A percentile compares a stretch with the other conserved stretches of the same genome.
Evolutionary conservation across 1,139 yeast species (phyloP).

Genomic region (Yamadazyma songkhlaensis): DNA sequence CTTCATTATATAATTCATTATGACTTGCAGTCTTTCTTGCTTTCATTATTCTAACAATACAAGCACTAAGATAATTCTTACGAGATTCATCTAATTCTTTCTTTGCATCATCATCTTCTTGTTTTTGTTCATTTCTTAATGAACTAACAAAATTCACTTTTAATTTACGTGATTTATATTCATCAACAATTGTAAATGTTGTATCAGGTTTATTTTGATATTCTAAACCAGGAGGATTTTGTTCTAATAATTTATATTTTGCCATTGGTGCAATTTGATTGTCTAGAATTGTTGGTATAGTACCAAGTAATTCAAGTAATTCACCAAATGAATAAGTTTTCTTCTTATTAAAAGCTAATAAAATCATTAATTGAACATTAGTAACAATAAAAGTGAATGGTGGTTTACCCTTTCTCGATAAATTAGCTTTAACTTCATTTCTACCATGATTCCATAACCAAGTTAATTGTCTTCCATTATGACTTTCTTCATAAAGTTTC

Average conservation of each 20-base stretch:
- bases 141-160: constrained; percentile 85
- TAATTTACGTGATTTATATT: constrained; percentile 81
- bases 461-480: constrained; percentile 82
- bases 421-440: constrained; percentile 88
- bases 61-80: constrained; percentile 82
- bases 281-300: constrained; percentile 63
- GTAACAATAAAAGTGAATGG: constrained; percentile 83
- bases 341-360: constrained; percentile 72
- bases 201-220: constrained; percentile 52
- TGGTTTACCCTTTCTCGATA: constrained; percentile 78
- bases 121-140: constrained; percentile 71
- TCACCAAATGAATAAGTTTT: constrained; percentile 60
- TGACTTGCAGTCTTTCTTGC: constrained; percentile 81
- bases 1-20: constrained; percentile 81
- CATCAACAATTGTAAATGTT: constrained; percentile 66
- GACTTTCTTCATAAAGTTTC: constrained; percentile 68
- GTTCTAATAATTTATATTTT: constrained; percentile 72
- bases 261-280: constrained; percentile 77
- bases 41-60: constrained; percentile 96
- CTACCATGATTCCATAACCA: constrained; percentile 97
- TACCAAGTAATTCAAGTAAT: constrained; percentile 64
- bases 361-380: constrained; percentile 80
- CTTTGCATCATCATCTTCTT: constrained; percentile 78
- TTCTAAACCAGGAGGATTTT: constrained; percentile 56
- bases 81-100: constrained; percentile 87